Evolutionary conservation across 805 yeast species (phyloP).

Genomic region (fission yeast (Schizosaccharomyces pombe)): DNA sequence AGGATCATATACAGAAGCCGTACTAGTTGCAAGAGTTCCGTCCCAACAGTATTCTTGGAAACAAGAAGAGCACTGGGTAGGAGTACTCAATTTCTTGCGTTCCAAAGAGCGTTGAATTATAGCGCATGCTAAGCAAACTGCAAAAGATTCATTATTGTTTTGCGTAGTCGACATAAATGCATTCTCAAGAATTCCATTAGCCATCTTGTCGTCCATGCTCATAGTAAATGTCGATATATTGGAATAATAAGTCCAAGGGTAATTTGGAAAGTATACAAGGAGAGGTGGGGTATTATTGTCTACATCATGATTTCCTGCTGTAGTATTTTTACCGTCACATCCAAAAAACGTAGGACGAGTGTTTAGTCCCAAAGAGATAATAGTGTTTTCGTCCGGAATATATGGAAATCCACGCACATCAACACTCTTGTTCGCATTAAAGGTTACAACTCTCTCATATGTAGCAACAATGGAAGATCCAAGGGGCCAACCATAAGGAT

Average conservation of each 20-base stretch:
- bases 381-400: conserved; percentile 32
- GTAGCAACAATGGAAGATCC: conserved; percentile 35
- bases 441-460: conserved; percentile 21
- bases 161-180: conserved; percentile 52
- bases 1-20: not conserved
- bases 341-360: conserved; percentile 62
- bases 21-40: conserved; percentile 7
- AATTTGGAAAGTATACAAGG: conserved; percentile 51
- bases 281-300: conserved; percentile 24
- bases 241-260: conserved; percentile 38
- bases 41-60: conserved; percentile 59
- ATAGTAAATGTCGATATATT: conserved; percentile 55
- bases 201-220: conserved; percentile 34
- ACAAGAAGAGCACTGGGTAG: conserved; percentile 51
- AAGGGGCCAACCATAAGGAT: conserved; percentile 36
- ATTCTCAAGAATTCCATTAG: conserved; percentile 37
- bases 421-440: conserved; percentile 18
- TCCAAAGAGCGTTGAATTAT: conserved; percentile 58
- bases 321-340: conserved; percentile 32
- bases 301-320: conserved; percentile 2
- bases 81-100: conserved; percentile 30
- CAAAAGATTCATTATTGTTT: conserved; percentile 37
- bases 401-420: conserved; percentile 30
- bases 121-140: conserved; percentile 63
- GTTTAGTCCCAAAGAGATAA: conserved; percentile 26